Base-by-base conservation (phyloP, 768 basidiomycete species). In the Termitomyces sp. region DNA sequence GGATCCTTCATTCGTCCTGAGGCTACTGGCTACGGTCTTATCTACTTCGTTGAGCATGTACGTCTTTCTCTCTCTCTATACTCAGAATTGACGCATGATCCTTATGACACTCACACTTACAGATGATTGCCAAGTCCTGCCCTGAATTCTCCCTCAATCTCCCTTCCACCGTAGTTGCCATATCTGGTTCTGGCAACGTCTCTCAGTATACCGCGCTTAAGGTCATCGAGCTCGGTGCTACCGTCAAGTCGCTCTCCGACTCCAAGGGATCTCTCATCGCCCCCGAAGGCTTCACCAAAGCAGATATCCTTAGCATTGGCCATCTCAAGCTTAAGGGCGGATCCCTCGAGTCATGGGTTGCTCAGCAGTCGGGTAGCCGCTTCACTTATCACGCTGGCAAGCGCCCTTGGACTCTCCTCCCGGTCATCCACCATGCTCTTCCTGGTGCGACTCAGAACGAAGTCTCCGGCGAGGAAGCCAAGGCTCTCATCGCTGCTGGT, bases 41-140 rank as follows among this genome's bases (percentile, higher is more conserved):
- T 91, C 72, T 91, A 90, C 81, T 91, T 83, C 71, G 86, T 88
- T 67, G 79, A 85, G 67, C 84, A 86, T 74, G 88, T 89, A 77
- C 66, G 82, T 77, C 20, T 34, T 25, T 25, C 25, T 25, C 25
- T 25, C 25, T 25, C 25, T 48, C 25, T 25, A 25, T 25, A 25
- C 25, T 25, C 1, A 25, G 25, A 25, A 25, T 25, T 25, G 25
- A 25, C 25, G 25, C 25, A 15, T 54, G 10, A 25, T 42, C n/a
- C 38, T 46, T 37, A 54, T 15, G 32, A 25, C 20, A 40, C 46
- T 59, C 58, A 17, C 45, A 36, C 34, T n/a, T 53, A 9, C 9
- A 83, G 81, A 83, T 84, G 81, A 48, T 48, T 6, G 29, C 29
- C 2, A 48, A 31, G 7, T 25, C 47, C 1, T 48, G 47, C 14